Evolutionary conservation across 2,329 filamentous ascomycete species (phyloP).

Genomic region (Nectriaceae sp.): DNA sequence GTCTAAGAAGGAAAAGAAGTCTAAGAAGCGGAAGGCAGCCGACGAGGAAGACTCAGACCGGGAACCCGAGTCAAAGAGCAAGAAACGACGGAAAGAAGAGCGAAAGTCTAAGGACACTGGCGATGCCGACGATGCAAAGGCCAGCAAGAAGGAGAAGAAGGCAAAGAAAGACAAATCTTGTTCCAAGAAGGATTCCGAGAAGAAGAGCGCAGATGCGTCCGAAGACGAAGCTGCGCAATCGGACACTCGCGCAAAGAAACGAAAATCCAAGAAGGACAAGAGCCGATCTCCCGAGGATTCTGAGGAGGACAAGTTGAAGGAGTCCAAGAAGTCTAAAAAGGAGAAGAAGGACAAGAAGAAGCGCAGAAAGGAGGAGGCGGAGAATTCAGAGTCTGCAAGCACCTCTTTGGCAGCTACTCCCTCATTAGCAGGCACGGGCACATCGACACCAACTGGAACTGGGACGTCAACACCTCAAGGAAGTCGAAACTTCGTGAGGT

Average conservation of each 20-base stretch:
- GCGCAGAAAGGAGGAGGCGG: slow-evolving; percentile 46
- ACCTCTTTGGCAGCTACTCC: slow-evolving; percentile 6
- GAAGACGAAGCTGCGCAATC: slow-evolving; percentile 23
- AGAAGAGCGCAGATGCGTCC: slow-evolving; percentile 21
- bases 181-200: slow-evolving; percentile 25
- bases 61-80: slow-evolving; percentile 37
- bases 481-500: slow-evolving; percentile 72
- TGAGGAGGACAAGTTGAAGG: slow-evolving; percentile 25
- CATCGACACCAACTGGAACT: slow-evolving; percentile 43
- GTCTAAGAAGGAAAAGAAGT: slow-evolving; percentile 46
- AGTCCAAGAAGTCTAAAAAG: slow-evolving; percentile 39
- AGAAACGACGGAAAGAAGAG: slow-evolving; percentile 40
- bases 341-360: slow-evolving; percentile 50
- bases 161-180: slow-evolving; percentile 44
- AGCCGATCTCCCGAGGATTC: slow-evolving; percentile 27
- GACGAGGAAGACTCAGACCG: slow-evolving; percentile 33
- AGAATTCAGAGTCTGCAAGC: slow-evolving; percentile 19
- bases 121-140: slow-evolving; percentile 18
- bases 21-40: slow-evolving; percentile 52
- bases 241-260: slow-evolving; percentile 34
- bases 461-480: slow-evolving; percentile 49
- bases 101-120: slow-evolving; percentile 34
- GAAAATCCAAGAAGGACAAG: slow-evolving; percentile 35
- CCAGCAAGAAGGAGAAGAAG: slow-evolving; percentile 39
- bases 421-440: slow-evolving; percentile 38